Conservation (phyloP, 2,329 filamentous ascomycete genomes). For the Coniella vitis region DNA sequence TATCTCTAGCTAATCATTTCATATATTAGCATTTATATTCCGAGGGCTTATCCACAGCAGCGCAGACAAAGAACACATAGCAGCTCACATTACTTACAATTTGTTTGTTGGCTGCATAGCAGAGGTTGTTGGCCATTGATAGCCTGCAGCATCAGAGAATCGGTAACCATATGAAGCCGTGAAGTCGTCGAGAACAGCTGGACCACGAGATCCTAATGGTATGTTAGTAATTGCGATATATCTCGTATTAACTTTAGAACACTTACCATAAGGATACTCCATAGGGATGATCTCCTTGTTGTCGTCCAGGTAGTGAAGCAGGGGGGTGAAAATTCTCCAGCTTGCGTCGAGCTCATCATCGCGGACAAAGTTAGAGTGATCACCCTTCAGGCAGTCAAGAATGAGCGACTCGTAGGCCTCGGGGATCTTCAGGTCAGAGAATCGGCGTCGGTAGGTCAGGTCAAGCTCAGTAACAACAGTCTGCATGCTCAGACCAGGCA, state of each 20-base stretch:
- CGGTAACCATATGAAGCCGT: slow-evolving; percentile 98
- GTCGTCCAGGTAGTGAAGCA: slow-evolving; percentile 95
- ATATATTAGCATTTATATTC: slow-evolving; percentile 1
- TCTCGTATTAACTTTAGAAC: not conserved
- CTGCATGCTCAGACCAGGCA: slow-evolving; percentile 98
- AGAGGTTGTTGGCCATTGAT: slow-evolving; percentile 85
- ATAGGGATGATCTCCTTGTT: slow-evolving; percentile 99
- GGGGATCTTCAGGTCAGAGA: slow-evolving; percentile 98
- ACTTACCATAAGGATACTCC: slow-evolving; percentile 97
- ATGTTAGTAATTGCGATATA: slow-evolving; percentile 19
- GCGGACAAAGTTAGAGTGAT: slow-evolving; percentile 98
- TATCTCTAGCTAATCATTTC: slow-evolving; percentile 11
- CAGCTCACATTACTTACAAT: slow-evolving; percentile 53
- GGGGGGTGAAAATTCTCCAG: slow-evolving; percentile 97
- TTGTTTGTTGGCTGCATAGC: slow-evolving; percentile 61
- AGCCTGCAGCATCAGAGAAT: slow-evolving; percentile 92
- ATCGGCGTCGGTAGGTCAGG: slow-evolving; percentile 93
- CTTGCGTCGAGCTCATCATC: slow-evolving; percentile 95
- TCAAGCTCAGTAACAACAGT: slow-evolving; percentile 98
- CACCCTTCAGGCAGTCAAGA: slow-evolving; percentile 93
- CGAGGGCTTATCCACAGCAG: not conserved
- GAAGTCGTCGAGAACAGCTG: slow-evolving; percentile 94
- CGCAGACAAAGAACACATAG: not conserved
- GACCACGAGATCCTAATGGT: slow-evolving; percentile 78
- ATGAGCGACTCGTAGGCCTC: slow-evolving; percentile 98